Percentiles rank a stretch among this genome's conserved stretches.
These are phyloP conservation scores for Pelargonium myrrhifolium DNA, from an alignment of 441 rosid species.

Conservation along the genomic window DNA sequence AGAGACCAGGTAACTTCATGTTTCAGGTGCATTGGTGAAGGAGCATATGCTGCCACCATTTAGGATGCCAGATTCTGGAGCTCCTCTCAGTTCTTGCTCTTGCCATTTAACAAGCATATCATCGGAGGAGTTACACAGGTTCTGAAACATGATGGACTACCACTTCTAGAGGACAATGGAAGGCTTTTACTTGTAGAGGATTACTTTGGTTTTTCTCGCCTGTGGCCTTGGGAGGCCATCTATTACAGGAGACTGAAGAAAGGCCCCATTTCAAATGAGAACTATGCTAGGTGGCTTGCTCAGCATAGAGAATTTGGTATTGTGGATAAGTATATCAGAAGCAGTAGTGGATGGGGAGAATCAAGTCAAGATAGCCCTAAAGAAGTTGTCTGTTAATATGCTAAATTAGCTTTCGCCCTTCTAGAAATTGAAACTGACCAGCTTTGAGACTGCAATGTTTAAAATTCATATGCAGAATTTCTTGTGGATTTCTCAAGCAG, in stretches of 20 bases:
- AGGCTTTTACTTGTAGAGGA: slow-evolving; percentile 25
- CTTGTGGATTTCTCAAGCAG: slow-evolving; percentile 12
- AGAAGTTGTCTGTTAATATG: slow-evolving; percentile 13
- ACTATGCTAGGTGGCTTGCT: slow-evolving; percentile 38
- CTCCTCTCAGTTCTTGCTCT: slow-evolving; percentile 14
- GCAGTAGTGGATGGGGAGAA: slow-evolving; percentile 50
- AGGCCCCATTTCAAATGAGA: slow-evolving; percentile 37
- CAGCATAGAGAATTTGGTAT: slow-evolving; percentile 41
- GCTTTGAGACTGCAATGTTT: slow-evolving; percentile 12
- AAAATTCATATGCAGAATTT: slow-evolving; percentile 15
- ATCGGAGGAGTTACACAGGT: slow-evolving; percentile 34
- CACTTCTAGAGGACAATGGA: slow-evolving; percentile 27
- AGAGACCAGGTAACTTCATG: slow-evolving; percentile 16
- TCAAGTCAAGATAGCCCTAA: slow-evolving; percentile 14
- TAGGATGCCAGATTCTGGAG: slow-evolving; percentile 20
- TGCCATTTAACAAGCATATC: slow-evolving; percentile 23
- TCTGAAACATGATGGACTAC: slow-evolving; percentile 41
- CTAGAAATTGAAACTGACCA: slow-evolving; percentile 11
- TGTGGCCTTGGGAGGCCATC: slow-evolving; percentile 52
- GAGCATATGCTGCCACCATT: slow-evolving; percentile 15
- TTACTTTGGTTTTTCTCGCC: slow-evolving; percentile 44
- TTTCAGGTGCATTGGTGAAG: slow-evolving; percentile 22
- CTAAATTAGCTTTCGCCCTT: background rate
- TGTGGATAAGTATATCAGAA: slow-evolving; percentile 38
- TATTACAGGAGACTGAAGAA: slow-evolving; percentile 44